These are phyloP conservation scores for Scutellaria barbata DNA, from an alignment of 257 asterid genomes.

Conservation along the genomic window DNA sequence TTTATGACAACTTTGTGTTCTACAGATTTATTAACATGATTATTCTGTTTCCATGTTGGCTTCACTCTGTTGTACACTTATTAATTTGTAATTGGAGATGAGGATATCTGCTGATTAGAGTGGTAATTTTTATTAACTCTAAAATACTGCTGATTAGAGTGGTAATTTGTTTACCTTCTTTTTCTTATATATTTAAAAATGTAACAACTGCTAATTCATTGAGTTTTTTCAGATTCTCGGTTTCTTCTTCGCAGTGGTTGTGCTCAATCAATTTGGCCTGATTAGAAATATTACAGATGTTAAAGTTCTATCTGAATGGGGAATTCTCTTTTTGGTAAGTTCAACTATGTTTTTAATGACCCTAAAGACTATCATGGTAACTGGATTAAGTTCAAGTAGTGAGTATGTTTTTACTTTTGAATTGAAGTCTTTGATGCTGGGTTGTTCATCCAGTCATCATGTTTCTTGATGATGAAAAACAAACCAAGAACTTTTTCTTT, in stretches of 20 bases:
- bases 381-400: constrained; percentile 8
- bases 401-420: not conserved
- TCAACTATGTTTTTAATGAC: constrained; percentile 19
- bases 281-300: constrained; percentile 89
- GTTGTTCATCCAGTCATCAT: constrained; percentile 2
- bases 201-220: constrained; percentile 39
- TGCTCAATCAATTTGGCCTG: constrained; percentile 91
- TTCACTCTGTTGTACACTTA: constrained; percentile 25
- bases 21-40: constrained; percentile 7
- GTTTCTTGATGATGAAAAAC: not conserved
- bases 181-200: not conserved
- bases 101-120: constrained; percentile 9
- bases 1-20: not conserved
- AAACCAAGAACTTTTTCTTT: constrained; percentile 2
- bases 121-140: constrained; percentile 3
- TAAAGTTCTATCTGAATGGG: constrained; percentile 98
- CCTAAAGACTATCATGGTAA: not conserved
- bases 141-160: constrained; percentile 14
- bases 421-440: not conserved
- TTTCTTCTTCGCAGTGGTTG: constrained; percentile 97
- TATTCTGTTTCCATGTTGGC: constrained; percentile 14
- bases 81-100: not conserved
- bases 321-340: constrained; percentile 95
- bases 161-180: not conserved
- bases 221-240: constrained; percentile 86